A percentile compares a stretch with the other conserved stretches of the same genome.
Evolutionary conservation across 2,329 filamentous ascomycete genomes (phyloP).

Genomic region (Fusarium oxysporum): DNA sequence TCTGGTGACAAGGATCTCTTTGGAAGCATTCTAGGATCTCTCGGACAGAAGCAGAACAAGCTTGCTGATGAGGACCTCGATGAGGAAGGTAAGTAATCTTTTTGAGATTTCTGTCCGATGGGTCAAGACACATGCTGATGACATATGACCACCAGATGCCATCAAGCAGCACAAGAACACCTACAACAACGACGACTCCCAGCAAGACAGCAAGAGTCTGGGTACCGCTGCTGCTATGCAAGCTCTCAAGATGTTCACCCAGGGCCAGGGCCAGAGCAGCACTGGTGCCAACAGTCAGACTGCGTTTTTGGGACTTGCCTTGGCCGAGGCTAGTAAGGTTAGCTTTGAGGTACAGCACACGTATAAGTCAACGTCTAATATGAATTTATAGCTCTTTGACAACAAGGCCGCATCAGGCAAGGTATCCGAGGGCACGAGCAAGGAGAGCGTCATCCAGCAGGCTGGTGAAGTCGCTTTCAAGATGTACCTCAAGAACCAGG

Average conservation of each 20-base stretch:
- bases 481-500: slow-evolving; percentile 86
- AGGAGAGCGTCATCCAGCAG: slow-evolving; percentile 82
- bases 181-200: slow-evolving; percentile 67
- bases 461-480: slow-evolving; percentile 90
- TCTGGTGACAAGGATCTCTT: slow-evolving; percentile 63
- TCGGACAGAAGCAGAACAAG: slow-evolving; percentile 62
- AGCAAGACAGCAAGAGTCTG: slow-evolving; percentile 63
- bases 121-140: background rate
- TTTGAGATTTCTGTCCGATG: no score
- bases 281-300: slow-evolving; percentile 70
- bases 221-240: slow-evolving; percentile 84
- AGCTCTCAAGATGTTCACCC: slow-evolving; percentile 82
- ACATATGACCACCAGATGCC: slow-evolving; percentile 61
- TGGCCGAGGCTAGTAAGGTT: slow-evolving; percentile 87
- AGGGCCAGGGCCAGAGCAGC: slow-evolving; percentile 59
- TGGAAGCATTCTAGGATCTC: slow-evolving; percentile 58
- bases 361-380: slow-evolving; percentile 7
- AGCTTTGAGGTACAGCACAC: slow-evolving; percentile 17
- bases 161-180: slow-evolving; percentile 80
- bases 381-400: slow-evolving; percentile 67
- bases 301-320: slow-evolving; percentile 85
- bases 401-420: slow-evolving; percentile 66
- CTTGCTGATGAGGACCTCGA: slow-evolving; percentile 61
- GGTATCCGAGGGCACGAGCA: slow-evolving; percentile 70
- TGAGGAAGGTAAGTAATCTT: slow-evolving; percentile 58